Base-by-base conservation (phyloP, 768 basidiomycete species). In the Hydnomerulius pinastri region DNA sequence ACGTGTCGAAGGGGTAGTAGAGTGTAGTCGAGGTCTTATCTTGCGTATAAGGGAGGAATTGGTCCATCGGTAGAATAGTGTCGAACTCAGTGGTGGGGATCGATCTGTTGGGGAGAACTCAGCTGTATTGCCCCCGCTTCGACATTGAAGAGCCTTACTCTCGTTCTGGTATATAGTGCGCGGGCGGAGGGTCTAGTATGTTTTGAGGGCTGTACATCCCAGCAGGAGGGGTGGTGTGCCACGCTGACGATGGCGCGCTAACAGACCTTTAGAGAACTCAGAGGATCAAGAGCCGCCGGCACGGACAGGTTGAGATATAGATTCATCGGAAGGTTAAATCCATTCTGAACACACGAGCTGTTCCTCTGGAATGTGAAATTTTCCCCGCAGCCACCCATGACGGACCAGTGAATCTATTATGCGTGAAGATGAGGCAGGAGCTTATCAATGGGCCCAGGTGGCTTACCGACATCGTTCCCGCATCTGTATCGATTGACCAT, bases 1-100 rank as follows among this genome's bases (percentile, higher is more conserved):
- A 50, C 41, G 29, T 18, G 39, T 50, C 48, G 21, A 30, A 50
- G 15, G 48, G 48, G 21, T 50, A 50, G 48, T 50, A 50, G 5
- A 50, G 42, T 2, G 23, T 17, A 0, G 48, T 46, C 17, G 38
- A 43, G 3, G 23, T 50, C 42, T 43, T 50, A 33, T 29, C 25
- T 21, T 20, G 7, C 8, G 40, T 50, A 25, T 50, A 50, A 10
- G 48, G 48, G 12, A 50, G 41, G 15, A 50, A 47, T 21, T 8
- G 48, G 28, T 29, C 41, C 28, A 50, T 25, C 12, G 41, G 21
- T 20, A 50, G 18, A 20, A 30, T 28, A 28, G 41, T 43, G 24
- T 50, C 48, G 11, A 32, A 50, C 25, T 41, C 25, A 4, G 25
- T 3, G 29, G 48, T 43, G 6, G 48, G 48, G 5, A 43, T 15